These are phyloP conservation scores for Kazachstania taianensis DNA, from an alignment of 805 yeast genomes.

Conservation along the genomic window DNA sequence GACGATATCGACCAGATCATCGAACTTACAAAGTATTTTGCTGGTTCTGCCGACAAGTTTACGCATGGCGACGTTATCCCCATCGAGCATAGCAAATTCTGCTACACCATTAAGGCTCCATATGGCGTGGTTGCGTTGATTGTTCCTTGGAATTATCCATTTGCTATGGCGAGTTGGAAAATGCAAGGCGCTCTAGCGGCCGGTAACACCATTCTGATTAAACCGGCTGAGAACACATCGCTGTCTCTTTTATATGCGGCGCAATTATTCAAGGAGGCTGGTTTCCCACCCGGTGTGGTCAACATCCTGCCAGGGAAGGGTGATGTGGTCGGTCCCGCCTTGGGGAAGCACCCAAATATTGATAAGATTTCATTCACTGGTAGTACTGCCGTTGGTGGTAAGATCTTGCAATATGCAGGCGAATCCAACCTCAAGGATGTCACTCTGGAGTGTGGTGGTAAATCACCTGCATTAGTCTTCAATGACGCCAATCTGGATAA, in stretches of 20 bases:
- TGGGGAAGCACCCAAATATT: constrained; percentile 33
- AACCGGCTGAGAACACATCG: constrained; percentile 38
- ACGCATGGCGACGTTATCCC: constrained; percentile 48
- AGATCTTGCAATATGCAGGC: constrained; percentile 31
- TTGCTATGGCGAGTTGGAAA: constrained; percentile 39
- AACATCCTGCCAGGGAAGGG: constrained; percentile 36
- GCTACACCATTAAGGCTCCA: constrained; percentile 40
- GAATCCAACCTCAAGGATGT: constrained; percentile 33
- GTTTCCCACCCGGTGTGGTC: constrained; percentile 38
- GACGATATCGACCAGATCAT: constrained; percentile 48
- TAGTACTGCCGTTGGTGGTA: constrained; percentile 34
- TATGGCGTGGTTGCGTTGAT: constrained; percentile 39
- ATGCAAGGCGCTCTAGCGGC: constrained; percentile 43
- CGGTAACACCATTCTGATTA: constrained; percentile 35
- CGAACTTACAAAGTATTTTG: constrained; percentile 48
- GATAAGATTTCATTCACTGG: constrained; percentile 43
- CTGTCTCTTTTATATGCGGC: constrained; percentile 33
- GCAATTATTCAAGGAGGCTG: constrained; percentile 31
- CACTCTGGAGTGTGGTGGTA: constrained; percentile 39
- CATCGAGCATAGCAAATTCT: constrained; percentile 44
- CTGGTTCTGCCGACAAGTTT: constrained; percentile 61
- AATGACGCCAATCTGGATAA: constrained; percentile 34
- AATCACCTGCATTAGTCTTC: constrained; percentile 36
- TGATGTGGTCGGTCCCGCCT: constrained; percentile 31
- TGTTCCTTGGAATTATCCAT: constrained; percentile 40